A percentile compares a stretch with the other conserved stretches of the same genome.
Evolutionary conservation across 2,329 filamentous ascomycete species (phyloP).

Genomic region (Westerdykella sp.): DNA sequence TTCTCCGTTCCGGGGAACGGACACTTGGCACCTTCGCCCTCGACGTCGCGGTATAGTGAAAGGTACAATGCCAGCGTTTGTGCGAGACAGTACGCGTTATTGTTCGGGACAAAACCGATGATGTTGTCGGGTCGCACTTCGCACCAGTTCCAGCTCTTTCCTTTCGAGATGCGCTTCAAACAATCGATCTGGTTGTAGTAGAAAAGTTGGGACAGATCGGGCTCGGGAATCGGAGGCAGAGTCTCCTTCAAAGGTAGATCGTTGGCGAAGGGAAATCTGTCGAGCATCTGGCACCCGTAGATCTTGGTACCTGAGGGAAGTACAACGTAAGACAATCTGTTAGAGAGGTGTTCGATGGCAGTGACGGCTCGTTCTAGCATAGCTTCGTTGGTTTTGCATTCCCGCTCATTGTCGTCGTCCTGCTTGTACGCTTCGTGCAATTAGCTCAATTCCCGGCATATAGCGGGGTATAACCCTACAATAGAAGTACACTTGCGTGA

Average conservation of each 20-base stretch:
- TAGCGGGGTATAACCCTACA: slow-evolving; percentile 8
- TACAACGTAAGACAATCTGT: slow-evolving; percentile 22
- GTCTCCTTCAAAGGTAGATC: slow-evolving; percentile 26
- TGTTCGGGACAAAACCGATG: slow-evolving; percentile 39
- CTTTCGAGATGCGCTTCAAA: slow-evolving; percentile 31
- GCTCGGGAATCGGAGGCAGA: slow-evolving; percentile 30
- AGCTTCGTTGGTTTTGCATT: slow-evolving; percentile 33
- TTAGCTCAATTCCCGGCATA: not conserved
- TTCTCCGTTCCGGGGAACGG: slow-evolving; percentile 37
- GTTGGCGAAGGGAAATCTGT: slow-evolving; percentile 32
- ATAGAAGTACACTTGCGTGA: slow-evolving; percentile 40
- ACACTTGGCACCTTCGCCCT: slow-evolving; percentile 36
- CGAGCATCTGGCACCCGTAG: slow-evolving; percentile 35
- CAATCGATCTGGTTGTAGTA: slow-evolving; percentile 41
- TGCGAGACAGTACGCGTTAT: slow-evolving; percentile 37
- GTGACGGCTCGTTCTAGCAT: slow-evolving; percentile 37
- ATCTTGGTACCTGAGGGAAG: slow-evolving; percentile 37
- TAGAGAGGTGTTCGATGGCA: slow-evolving; percentile 23
- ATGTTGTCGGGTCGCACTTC: slow-evolving; percentile 40
- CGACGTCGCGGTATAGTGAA: slow-evolving; percentile 31
- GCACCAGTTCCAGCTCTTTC: slow-evolving; percentile 38
- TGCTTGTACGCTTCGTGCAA: slow-evolving; percentile 24
- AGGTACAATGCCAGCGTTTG: slow-evolving; percentile 37
- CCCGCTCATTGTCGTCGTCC: slow-evolving; percentile 18
- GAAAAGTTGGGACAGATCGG: slow-evolving; percentile 34